Evolutionary conservation across 495 filamentous ascomycete species (phyloP).

Genomic region (Tuber borchii): DNA sequence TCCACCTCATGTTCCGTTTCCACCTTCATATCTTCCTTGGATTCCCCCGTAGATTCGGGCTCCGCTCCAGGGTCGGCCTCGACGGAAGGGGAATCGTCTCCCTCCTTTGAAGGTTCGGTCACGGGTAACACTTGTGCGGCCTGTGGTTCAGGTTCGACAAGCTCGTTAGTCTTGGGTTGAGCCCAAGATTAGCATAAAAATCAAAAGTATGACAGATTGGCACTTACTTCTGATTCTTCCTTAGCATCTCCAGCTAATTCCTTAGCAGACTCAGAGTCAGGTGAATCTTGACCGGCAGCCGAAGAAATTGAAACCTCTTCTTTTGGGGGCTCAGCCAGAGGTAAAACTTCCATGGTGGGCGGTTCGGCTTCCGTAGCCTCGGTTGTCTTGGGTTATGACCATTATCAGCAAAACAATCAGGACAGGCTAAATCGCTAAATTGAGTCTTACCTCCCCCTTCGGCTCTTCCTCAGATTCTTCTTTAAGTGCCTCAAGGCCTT

Average conservation of each 20-base stretch:
- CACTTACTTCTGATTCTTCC: slow-evolving; percentile 8
- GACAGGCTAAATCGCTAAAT: background rate
- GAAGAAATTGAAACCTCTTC: background rate
- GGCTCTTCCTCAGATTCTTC: background rate
- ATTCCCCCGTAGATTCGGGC: background rate
- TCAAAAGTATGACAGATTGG: background rate
- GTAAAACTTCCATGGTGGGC: background rate
- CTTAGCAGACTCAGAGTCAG: background rate
- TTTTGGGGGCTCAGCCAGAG: background rate
- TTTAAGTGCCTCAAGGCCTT: slow-evolving; percentile 9
- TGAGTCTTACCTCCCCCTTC: slow-evolving; percentile 1
- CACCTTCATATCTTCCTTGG: background rate
- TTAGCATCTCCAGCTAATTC: background rate
- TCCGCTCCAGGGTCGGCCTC: background rate
- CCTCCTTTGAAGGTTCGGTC: background rate
- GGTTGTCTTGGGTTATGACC: slow-evolving; percentile 4
- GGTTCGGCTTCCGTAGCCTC: slow-evolving; percentile 7
- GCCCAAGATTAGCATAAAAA: slow-evolving; percentile 10
- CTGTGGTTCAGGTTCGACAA: background rate
- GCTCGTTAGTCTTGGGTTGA: slow-evolving; percentile 8
- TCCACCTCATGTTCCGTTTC: background rate
- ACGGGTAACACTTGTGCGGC: background rate
- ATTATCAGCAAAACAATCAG: slow-evolving; percentile 8
- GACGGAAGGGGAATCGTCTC: background rate
- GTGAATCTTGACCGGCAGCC: background rate